Conservation (phyloP, 371 early-diverging fungal genomes). For the Saksenaea vasiformis region DNA sequence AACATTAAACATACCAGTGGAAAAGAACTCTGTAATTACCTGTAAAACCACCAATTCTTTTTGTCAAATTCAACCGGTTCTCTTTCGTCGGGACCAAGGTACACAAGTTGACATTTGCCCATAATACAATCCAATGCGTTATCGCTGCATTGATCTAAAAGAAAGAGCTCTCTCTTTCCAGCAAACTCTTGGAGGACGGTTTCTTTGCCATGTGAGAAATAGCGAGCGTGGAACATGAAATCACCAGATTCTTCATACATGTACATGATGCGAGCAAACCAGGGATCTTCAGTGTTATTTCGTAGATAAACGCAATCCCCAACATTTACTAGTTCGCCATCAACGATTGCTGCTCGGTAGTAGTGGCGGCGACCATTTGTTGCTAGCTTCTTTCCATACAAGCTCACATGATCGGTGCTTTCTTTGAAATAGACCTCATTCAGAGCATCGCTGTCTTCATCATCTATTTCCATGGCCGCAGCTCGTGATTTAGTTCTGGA, state of each 20-base stretch:
- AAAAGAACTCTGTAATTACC: too few species aligned
- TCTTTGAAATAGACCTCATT: conserved; percentile 8
- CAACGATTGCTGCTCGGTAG: conserved; percentile 16
- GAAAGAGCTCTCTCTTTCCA: conserved; percentile 45
- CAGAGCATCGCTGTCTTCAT: not conserved
- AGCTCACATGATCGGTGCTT: conserved; percentile 13
- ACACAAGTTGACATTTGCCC: conserved; percentile 40
- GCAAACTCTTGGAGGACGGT: conserved; percentile 54
- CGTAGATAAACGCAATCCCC: conserved; percentile 31
- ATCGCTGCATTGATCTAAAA: conserved; percentile 50
- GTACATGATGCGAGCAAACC: conserved; percentile 27
- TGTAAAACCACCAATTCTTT: conserved; percentile 28
- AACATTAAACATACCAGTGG: not conserved
- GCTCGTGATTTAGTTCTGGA: not conserved
- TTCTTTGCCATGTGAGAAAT: conserved; percentile 48
- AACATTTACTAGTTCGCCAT: conserved; percentile 20
- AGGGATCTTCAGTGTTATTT: conserved; percentile 20
- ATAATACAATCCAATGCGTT: conserved; percentile 31
- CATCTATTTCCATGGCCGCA: not conserved
- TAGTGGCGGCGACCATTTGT: conserved; percentile 8
- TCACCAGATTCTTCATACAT: conserved; percentile 25
- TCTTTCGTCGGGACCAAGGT: conserved; percentile 25
- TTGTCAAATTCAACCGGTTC: conserved; percentile 28
- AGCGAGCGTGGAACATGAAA: conserved; percentile 39
- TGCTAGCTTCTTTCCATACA: conserved; percentile 9